Conservation (phyloP, 192 early-diverging fungal species). For the Coemansia sp. region DNA sequence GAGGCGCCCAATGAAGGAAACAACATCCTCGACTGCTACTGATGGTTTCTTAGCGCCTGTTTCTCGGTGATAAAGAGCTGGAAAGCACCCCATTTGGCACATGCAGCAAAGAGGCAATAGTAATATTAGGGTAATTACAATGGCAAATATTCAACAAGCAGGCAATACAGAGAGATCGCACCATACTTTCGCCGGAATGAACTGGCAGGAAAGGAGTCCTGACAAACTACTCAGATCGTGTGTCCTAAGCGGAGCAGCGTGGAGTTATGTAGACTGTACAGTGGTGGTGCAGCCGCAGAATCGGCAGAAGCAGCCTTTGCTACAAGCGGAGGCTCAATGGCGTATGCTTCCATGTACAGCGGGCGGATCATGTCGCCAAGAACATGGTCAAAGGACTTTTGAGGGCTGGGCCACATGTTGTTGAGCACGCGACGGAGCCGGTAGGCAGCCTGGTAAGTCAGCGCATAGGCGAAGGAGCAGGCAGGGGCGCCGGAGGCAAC, state of each 20-base stretch:
- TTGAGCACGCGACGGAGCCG: slow-evolving; percentile 29
- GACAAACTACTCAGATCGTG: not conserved
- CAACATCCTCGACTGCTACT: slow-evolving; percentile 55
- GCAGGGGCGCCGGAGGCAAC: slow-evolving; percentile 13
- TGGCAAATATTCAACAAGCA: not conserved
- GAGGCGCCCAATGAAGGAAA: slow-evolving; percentile 45
- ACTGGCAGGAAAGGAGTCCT: too few species aligned
- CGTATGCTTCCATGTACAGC: slow-evolving; percentile 29
- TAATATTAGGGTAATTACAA: not conserved
- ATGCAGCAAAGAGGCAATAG: too few species aligned
- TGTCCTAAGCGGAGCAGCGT: slow-evolving; percentile 6
- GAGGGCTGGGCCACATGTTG: slow-evolving; percentile 30
- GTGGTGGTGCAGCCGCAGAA: not conserved
- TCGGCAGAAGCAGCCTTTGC: not conserved
- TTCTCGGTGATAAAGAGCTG: not conserved
- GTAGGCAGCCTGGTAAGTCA: slow-evolving; percentile 16
- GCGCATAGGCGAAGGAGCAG: slow-evolving; percentile 32
- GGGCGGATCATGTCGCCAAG: slow-evolving; percentile 28
- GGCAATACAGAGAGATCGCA: not conserved
- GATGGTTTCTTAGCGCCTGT: not conserved
- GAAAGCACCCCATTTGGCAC: not conserved
- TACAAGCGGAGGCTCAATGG: slow-evolving; percentile 29
- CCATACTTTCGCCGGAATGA: not conserved
- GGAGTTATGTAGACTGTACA: slow-evolving; percentile 6
- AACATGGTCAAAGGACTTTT: slow-evolving; percentile 13